Percentiles rank a stretch among this genome's conserved stretches.
Evolutionary conservation across 78 protist genomes (phyloP).

Genomic region (Guillardia theta): DNA sequence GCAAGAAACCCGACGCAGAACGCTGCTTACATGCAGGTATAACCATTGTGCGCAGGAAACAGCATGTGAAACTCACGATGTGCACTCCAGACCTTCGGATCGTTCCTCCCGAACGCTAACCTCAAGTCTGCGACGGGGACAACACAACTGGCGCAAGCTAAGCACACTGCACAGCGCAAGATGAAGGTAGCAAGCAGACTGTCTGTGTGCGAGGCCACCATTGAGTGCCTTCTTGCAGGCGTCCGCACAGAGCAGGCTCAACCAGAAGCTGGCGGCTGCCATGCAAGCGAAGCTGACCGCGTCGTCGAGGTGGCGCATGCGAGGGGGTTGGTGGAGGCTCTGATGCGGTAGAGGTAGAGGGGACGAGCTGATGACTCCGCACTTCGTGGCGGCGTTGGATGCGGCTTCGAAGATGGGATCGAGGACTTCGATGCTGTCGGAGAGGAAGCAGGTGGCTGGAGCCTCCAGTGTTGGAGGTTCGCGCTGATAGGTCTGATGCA

Average conservation of each 20-base stretch:
- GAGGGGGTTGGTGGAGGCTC: too few relatives aligned
- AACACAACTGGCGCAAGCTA: not conserved
- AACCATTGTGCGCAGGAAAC: too few relatives aligned
- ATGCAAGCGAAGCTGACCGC: constrained; percentile 16
- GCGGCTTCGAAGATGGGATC: not conserved
- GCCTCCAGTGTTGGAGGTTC: too few relatives aligned
- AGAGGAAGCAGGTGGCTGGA: not conserved
- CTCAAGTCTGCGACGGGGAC: not conserved
- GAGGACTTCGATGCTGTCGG: not conserved
- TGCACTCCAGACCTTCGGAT: not conserved
- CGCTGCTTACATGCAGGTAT: not conserved
- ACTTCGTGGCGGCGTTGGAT: constrained; percentile 10
- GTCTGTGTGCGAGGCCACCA: too few relatives aligned
- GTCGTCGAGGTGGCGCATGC: too few relatives aligned
- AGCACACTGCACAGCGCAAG: not conserved
- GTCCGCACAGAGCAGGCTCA: not conserved
- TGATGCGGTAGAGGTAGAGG: too few relatives aligned
- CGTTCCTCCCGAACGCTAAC: not conserved
- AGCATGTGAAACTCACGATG: too few relatives aligned
- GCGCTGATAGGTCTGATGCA: not conserved
- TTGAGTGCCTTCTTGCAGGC: too few relatives aligned
- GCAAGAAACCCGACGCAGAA: not conserved
- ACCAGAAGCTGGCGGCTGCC: not conserved
- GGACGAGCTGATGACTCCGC: constrained; percentile 5
- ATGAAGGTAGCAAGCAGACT: too few relatives aligned